These are phyloP conservation scores for Alternaria arborescens DNA, from an alignment of 2,329 filamentous ascomycete genomes.

Conservation along the genomic window DNA sequence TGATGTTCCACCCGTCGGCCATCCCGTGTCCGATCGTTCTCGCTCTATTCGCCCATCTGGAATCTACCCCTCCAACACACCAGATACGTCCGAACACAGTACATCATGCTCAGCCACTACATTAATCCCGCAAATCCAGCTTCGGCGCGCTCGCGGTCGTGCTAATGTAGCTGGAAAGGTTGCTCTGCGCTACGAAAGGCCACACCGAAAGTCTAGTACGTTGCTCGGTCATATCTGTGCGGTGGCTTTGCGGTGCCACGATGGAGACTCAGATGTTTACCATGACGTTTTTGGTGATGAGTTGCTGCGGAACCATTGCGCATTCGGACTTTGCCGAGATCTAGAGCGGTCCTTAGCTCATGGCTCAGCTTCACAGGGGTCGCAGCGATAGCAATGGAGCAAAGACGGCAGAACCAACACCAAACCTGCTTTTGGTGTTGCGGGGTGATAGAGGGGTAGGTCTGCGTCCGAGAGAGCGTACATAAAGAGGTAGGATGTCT, in stretches of 20 bases:
- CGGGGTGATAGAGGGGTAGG: slow-evolving; percentile 10
- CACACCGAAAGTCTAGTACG: background rate
- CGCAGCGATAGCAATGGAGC: background rate
- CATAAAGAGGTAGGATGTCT: slow-evolving; percentile 3
- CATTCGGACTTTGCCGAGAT: slow-evolving; percentile 5
- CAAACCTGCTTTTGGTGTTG: slow-evolving; percentile 10
- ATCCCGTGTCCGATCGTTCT: slow-evolving; percentile 3
- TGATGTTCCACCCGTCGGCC: background rate
- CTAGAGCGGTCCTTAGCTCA: slow-evolving; percentile 10
- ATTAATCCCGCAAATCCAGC: background rate
- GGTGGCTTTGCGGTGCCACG: slow-evolving; percentile 1
- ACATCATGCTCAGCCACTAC: background rate
- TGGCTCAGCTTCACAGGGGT: slow-evolving; percentile 13
- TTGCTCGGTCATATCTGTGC: background rate
- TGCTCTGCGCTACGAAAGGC: background rate
- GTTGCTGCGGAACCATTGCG: background rate
- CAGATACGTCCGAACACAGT: background rate
- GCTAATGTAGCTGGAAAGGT: background rate
- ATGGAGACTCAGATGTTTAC: background rate
- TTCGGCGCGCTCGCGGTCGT: background rate
- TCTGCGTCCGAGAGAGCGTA: background rate
- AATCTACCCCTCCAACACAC: background rate
- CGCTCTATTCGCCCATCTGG: background rate
- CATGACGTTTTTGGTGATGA: slow-evolving; percentile 3
- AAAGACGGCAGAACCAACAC: background rate